Conservation (phyloP, 2,329 filamentous ascomycete species). For the Dactylellina cionopaga region DNA sequence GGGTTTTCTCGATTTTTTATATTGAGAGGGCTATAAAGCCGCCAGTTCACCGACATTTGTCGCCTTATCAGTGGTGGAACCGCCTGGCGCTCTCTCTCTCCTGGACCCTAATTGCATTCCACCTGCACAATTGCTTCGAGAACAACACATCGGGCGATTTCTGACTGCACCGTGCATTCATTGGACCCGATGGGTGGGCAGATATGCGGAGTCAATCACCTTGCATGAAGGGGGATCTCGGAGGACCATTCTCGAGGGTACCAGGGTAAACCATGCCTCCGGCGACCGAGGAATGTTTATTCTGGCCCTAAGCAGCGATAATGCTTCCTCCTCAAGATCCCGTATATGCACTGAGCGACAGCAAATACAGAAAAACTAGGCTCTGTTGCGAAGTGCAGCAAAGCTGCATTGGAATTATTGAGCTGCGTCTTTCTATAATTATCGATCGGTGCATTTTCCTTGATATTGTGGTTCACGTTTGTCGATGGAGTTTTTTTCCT, state of each 20-base stretch:
- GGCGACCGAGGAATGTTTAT: slow-evolving; percentile 16
- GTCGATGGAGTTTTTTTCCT: slow-evolving; percentile 16
- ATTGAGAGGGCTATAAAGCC: slow-evolving; percentile 19
- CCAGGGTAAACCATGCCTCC: slow-evolving; percentile 37
- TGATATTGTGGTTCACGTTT: slow-evolving; percentile 23
- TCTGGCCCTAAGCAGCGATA: slow-evolving; percentile 33
- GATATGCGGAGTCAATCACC: slow-evolving; percentile 52
- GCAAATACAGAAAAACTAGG: neutral
- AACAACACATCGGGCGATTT: slow-evolving; percentile 51
- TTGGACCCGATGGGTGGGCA: slow-evolving; percentile 30
- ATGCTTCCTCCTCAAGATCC: slow-evolving; percentile 6
- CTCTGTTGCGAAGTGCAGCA: neutral
- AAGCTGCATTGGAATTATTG: slow-evolving; percentile 25
- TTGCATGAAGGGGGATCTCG: slow-evolving; percentile 44
- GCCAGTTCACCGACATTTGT: slow-evolving; percentile 50
- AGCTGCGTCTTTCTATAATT: slow-evolving; percentile 44
- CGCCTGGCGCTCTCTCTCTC: neutral
- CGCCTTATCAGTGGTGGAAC: slow-evolving; percentile 50
- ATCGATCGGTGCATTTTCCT: slow-evolving; percentile 25
- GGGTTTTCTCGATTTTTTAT: slow-evolving; percentile 14
- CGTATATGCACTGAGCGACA: slow-evolving; percentile 20
- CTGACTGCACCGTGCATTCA: slow-evolving; percentile 33
- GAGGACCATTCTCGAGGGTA: slow-evolving; percentile 13
- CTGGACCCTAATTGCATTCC: slow-evolving; percentile 1
- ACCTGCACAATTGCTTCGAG: slow-evolving; percentile 40